These are phyloP conservation scores for Neonectria sp. DNA, from an alignment of 2,329 filamentous ascomycete genomes.

Conservation along the genomic window DNA sequence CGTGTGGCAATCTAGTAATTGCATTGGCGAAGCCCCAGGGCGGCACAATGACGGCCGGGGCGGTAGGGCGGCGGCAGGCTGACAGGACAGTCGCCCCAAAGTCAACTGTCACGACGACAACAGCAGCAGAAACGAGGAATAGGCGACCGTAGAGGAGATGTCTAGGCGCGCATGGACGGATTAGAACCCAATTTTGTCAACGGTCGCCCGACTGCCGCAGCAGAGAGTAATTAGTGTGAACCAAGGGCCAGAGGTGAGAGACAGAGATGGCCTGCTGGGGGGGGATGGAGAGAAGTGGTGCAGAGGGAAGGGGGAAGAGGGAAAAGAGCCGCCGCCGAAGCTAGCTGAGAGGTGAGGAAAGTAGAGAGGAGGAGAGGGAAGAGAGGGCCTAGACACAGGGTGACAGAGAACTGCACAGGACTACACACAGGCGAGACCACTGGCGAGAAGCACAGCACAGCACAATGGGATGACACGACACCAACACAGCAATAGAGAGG, in stretches of 20 bases:
- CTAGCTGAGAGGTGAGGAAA: background rate
- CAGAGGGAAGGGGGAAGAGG: conserved; percentile 5
- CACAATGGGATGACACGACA: conserved; percentile 20
- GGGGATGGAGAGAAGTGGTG: background rate
- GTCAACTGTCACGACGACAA: background rate
- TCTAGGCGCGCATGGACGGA: background rate
- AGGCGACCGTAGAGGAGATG: background rate
- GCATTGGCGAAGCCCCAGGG: conserved; percentile 45
- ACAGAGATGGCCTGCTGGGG: background rate
- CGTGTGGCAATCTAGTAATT: conserved; percentile 46
- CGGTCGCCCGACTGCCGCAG: background rate
- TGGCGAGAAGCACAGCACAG: background rate
- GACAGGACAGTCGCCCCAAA: background rate
- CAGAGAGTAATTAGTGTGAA: background rate
- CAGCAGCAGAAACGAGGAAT: background rate
- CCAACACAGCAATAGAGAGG: conserved; percentile 12
- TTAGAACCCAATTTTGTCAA: background rate
- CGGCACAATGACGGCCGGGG: background rate
- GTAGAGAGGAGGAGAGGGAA: conserved; percentile 9
- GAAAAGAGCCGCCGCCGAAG: conserved; percentile 2
- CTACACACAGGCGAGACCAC: conserved; percentile 9
- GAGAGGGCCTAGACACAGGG: conserved; percentile 1
- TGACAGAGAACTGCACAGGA: conserved; percentile 17
- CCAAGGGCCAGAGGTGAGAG: background rate
- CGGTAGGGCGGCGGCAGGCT: background rate